Conservation (phyloP, 2,329 filamentous ascomycete genomes). For the Diaporthe aspalathi region DNA sequence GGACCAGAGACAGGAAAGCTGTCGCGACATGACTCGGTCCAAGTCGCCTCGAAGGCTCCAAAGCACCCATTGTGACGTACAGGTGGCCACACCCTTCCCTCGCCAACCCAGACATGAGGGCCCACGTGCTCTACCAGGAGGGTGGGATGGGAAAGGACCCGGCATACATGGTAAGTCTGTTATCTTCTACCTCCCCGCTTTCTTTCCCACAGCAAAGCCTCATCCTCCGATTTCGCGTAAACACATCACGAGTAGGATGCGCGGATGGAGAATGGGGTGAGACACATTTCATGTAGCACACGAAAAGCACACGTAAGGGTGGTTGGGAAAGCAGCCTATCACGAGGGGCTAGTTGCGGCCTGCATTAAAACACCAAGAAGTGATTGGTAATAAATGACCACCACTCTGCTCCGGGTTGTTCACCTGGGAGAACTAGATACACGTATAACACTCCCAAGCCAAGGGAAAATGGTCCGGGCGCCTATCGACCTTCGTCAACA, state of each 20-base stretch:
- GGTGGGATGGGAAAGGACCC: constrained; percentile 16
- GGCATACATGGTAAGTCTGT: neutral
- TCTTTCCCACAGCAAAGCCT: neutral
- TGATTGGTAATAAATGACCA: constrained; percentile 9
- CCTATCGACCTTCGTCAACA: neutral
- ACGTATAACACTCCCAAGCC: neutral
- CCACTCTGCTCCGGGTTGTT: neutral
- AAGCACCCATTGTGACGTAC: constrained; percentile 34
- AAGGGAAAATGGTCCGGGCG: neutral
- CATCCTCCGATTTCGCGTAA: constrained; percentile 15
- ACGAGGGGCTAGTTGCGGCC: neutral
- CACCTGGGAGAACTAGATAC: neutral
- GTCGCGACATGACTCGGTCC: constrained; percentile 36
- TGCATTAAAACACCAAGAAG: neutral
- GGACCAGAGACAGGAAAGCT: neutral
- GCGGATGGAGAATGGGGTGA: neutral
- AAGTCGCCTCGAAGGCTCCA: neutral
- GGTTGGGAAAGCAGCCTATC: neutral
- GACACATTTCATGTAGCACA: constrained; percentile 2
- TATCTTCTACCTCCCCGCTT: neutral
- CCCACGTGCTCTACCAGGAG: constrained; percentile 18
- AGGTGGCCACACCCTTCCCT: constrained; percentile 14
- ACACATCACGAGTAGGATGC: neutral
- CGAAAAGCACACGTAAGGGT: neutral
- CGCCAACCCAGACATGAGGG: neutral